Conservation (phyloP, 78 protist genomes). For the Isochrysis galbana region DNA sequence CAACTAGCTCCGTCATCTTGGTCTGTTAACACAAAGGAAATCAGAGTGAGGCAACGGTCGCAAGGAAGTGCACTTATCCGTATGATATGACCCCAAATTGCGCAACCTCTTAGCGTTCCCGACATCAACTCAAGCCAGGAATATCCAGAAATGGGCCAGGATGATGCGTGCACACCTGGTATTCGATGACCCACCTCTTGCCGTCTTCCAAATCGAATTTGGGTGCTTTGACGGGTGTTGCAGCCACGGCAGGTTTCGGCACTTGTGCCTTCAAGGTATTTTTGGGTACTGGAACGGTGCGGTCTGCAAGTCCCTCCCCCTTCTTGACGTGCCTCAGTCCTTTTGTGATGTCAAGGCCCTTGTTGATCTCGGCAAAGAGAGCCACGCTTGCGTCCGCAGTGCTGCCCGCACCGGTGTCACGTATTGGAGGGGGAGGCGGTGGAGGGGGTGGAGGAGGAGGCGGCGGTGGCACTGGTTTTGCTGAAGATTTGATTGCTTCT, state of each 20-base stretch:
- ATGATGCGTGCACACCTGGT: constrained; percentile 46
- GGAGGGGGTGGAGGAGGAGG: constrained; percentile 18
- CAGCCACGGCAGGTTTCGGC: not conserved
- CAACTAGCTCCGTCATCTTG: not conserved
- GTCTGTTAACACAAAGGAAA: too few species aligned
- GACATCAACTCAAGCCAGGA: too few species aligned
- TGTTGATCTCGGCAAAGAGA: constrained; percentile 63
- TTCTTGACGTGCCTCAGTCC: constrained; percentile 81
- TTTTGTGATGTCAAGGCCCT: constrained; percentile 64
- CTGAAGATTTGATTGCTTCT: constrained; percentile 49
- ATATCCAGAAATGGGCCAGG: too few species aligned
- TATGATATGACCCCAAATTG: too few species aligned
- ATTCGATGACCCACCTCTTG: constrained; percentile 84
- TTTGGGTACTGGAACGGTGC: not conserved
- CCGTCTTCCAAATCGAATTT: constrained; percentile 52
- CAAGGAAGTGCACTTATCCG: too few species aligned
- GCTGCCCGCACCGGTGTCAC: not conserved
- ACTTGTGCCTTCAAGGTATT: not conserved
- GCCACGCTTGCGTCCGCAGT: constrained; percentile 32
- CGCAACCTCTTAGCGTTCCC: too few species aligned
- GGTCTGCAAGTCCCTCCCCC: constrained; percentile 41
- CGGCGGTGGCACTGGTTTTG: constrained; percentile 44
- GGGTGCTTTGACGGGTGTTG: not conserved
- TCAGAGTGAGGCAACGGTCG: too few species aligned
- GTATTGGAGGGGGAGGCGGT: constrained; percentile 29